phyloP scores from a whole-genome alignment of 2,329 filamentous ascomycete genomes.

The Amauroascus niger region DNA sequence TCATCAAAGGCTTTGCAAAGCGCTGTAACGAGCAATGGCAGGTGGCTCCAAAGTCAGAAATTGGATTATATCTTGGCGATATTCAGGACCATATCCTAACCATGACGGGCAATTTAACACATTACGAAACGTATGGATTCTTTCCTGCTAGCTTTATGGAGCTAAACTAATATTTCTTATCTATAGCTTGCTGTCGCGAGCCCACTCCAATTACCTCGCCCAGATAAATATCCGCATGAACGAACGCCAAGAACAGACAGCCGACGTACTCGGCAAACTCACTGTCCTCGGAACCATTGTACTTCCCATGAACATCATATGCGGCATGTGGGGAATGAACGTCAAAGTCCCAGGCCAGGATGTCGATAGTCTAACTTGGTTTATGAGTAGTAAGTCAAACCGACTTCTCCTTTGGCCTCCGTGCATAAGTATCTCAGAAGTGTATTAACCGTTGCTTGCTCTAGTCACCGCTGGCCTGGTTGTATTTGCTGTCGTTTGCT shows the following conservation, averaged over 20 bases:
- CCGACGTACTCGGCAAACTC: conserved; percentile 86
- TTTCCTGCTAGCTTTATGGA: background rate
- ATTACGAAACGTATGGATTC: conserved; percentile 78
- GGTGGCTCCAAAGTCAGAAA: conserved; percentile 86
- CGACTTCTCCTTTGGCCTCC: too few species aligned
- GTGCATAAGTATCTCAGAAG: too few species aligned
- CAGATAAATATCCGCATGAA: conserved; percentile 99
- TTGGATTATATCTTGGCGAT: conserved; percentile 93
- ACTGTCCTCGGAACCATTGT: conserved; percentile 96
- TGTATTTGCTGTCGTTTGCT: conserved; percentile 70
- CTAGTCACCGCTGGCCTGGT: conserved; percentile 62
- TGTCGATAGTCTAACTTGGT: conserved; percentile 67
- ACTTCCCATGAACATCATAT: conserved; percentile 97
- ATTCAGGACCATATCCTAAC: conserved; percentile 99
- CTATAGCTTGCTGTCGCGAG: conserved; percentile 69
- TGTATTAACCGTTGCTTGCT: conserved; percentile 19
- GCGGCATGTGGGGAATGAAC: conserved; percentile 98
- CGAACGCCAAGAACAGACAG: conserved; percentile 89
- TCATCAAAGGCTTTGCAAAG: conserved; percentile 98
- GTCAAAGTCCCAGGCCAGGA: conserved; percentile 90
- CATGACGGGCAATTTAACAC: conserved; percentile 91
- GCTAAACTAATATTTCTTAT: conserved; percentile 17
- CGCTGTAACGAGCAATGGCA: conserved; percentile 97
- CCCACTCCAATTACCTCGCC: conserved; percentile 94
- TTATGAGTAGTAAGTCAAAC: conserved; percentile 46